These are phyloP conservation scores for Craterostigma plantagineum DNA, from an alignment of 257 asterid genomes.

Conservation along the genomic window DNA sequence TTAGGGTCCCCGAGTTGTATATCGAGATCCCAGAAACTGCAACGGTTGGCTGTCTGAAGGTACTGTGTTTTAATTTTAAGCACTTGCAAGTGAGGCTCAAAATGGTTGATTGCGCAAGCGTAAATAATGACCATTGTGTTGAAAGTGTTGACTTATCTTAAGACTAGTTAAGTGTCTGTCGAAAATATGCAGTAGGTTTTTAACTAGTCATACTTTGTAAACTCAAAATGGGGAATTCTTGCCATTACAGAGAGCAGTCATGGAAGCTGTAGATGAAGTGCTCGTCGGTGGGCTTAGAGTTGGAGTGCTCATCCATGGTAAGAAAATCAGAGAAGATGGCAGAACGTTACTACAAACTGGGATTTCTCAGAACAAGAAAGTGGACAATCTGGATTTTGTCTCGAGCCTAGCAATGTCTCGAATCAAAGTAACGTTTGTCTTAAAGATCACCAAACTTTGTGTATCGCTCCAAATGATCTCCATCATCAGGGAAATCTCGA, in stretches of 20 bases:
- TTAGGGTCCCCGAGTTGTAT: conserved; percentile 75
- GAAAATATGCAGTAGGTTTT: too few relatives aligned
- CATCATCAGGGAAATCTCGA: conserved; percentile 20
- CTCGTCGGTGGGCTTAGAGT: conserved; percentile 73
- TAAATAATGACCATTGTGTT: too few relatives aligned
- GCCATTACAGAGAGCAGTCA: conserved; percentile 46
- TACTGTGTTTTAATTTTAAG: conserved; percentile 4
- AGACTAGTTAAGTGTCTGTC: too few relatives aligned
- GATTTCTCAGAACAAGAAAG: conserved; percentile 47
- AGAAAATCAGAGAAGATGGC: conserved; percentile 74
- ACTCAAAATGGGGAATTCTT: too few relatives aligned
- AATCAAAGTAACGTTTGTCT: conserved; percentile 22
- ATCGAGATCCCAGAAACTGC: conserved; percentile 90
- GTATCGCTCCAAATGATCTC: not conserved
- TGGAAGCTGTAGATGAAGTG: conserved; percentile 79
- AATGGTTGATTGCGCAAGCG: too few relatives aligned
- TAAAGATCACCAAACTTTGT: conserved; percentile 18
- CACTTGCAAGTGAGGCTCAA: not conserved
- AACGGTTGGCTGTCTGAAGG: conserved; percentile 89
- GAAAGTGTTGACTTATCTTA: too few relatives aligned
- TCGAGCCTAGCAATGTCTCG: conserved; percentile 51
- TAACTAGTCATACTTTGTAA: too few relatives aligned
- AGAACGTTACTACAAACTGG: conserved; percentile 82
- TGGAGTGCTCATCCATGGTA: conserved; percentile 85
- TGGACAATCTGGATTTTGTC: conserved; percentile 64